phyloP scores from a whole-genome alignment of 495 filamentous ascomycete genomes.

The Trichoderma asperelloides region DNA sequence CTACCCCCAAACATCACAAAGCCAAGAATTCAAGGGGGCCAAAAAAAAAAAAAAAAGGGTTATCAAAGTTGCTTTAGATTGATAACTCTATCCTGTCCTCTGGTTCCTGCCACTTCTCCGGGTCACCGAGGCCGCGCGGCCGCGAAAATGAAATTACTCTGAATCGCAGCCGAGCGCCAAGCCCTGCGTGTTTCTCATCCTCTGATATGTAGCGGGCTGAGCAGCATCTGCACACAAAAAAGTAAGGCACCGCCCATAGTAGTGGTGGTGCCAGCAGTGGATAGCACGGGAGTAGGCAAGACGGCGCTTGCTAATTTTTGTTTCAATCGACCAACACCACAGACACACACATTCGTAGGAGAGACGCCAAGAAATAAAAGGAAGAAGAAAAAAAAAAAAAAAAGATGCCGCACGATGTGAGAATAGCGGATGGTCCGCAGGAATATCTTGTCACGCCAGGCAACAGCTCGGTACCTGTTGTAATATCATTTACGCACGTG shows the following conservation, averaged over 20 bases:
- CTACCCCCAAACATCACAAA: too few species aligned
- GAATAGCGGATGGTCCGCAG: background rate
- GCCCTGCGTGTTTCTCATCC: background rate
- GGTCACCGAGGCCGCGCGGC: background rate
- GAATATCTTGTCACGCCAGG: background rate
- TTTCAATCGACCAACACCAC: too few species aligned
- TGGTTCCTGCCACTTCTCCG: background rate
- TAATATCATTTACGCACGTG: background rate
- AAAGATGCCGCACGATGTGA: background rate
- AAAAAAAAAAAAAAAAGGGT: background rate
- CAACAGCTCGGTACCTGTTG: background rate
- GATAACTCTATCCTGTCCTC: background rate
- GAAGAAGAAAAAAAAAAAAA: background rate
- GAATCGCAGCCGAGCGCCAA: slow-evolving; percentile 4
- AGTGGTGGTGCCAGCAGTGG: too few species aligned
- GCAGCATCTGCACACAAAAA: background rate
- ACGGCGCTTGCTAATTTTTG: too few species aligned
- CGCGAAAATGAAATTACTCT: background rate
- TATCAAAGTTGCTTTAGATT: background rate
- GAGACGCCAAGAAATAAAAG: background rate
- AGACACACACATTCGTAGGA: background rate
- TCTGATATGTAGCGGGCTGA: background rate
- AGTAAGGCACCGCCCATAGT: too few species aligned
- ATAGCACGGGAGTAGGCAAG: too few species aligned
- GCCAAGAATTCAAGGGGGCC: background rate